These are phyloP conservation scores for Yamadazyma phyllophila DNA, from an alignment of 805 yeast species.

Conservation along the genomic window DNA sequence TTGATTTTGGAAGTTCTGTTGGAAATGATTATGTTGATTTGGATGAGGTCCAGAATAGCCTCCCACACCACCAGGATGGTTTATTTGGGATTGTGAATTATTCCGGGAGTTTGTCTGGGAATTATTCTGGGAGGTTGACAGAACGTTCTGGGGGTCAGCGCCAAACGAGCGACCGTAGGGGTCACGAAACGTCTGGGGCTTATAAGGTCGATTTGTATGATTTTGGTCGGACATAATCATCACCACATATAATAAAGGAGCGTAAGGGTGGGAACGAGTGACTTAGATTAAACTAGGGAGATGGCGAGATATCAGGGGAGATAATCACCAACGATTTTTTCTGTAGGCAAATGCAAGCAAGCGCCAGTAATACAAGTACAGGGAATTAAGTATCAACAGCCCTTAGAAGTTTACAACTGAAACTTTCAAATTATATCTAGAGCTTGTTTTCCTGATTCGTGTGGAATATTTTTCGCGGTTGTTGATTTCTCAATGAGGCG, in stretches of 20 bases:
- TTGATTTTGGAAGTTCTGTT: background rate
- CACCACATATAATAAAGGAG: slow-evolving; percentile 1
- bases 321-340: background rate
- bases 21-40: background rate
- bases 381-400: too few species aligned
- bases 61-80: background rate
- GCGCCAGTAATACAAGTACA: background rate
- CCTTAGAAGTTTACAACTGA: too few species aligned
- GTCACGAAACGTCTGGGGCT: background rate
- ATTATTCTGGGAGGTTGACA: too few species aligned
- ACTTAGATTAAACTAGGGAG: background rate
- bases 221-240: slow-evolving; percentile 8
- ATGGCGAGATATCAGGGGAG: background rate
- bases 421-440: background rate
- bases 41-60: background rate
- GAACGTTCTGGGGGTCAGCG: background rate
- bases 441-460: slow-evolving; percentile 3
- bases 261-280: slow-evolving; percentile 1
- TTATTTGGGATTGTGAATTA: background rate
- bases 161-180: background rate
- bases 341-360: background rate
- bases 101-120: too few species aligned
- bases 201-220: background rate
- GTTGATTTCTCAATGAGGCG: slow-evolving; percentile 2
- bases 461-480: slow-evolving; percentile 2